These are phyloP conservation scores for Claviceps digitariae DNA, from an alignment of 2,329 filamentous ascomycete genomes.

Conservation along the genomic window DNA sequence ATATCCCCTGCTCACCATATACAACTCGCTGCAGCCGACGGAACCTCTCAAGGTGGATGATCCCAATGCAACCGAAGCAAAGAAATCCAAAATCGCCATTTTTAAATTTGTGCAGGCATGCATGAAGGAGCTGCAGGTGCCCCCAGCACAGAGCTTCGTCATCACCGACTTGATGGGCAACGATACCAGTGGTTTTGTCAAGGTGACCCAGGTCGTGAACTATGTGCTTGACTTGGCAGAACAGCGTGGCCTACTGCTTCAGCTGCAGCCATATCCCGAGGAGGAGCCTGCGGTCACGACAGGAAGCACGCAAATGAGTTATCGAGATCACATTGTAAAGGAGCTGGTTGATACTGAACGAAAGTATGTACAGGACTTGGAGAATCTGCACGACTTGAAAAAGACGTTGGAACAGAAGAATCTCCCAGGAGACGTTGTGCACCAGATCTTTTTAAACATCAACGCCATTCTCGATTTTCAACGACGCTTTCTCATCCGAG, in stretches of 20 bases:
- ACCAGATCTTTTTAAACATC: conserved; percentile 93
- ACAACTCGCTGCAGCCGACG: conserved; percentile 67
- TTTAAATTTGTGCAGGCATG: conserved; percentile 91
- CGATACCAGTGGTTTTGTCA: conserved; percentile 94
- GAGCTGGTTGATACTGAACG: conserved; percentile 91
- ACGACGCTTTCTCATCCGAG: conserved; percentile 82
- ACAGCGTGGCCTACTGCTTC: conserved; percentile 57
- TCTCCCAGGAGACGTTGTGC: conserved; percentile 75
- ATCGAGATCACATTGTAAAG: conserved; percentile 75
- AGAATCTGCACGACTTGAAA: conserved; percentile 86
- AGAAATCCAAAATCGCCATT: conserved; percentile 72
- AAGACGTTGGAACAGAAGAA: conserved; percentile 79
- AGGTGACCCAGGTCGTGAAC: conserved; percentile 89
- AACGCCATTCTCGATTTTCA: conserved; percentile 93
- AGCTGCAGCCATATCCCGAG: conserved; percentile 44
- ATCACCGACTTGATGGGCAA: conserved; percentile 84
- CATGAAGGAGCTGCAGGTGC: conserved; percentile 66
- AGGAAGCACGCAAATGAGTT: conserved; percentile 55
- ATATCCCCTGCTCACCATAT: conserved; percentile 73
- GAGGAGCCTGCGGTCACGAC: conserved; percentile 30
- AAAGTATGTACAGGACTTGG: conserved; percentile 94
- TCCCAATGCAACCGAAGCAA: conserved; percentile 47
- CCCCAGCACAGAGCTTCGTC: conserved; percentile 75
- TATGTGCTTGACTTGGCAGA: conserved; percentile 79
- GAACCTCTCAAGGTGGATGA: conserved; percentile 56